Base-by-base conservation (phyloP, 495 filamentous ascomycete genomes). In the Hypoxylon fuscum region DNA sequence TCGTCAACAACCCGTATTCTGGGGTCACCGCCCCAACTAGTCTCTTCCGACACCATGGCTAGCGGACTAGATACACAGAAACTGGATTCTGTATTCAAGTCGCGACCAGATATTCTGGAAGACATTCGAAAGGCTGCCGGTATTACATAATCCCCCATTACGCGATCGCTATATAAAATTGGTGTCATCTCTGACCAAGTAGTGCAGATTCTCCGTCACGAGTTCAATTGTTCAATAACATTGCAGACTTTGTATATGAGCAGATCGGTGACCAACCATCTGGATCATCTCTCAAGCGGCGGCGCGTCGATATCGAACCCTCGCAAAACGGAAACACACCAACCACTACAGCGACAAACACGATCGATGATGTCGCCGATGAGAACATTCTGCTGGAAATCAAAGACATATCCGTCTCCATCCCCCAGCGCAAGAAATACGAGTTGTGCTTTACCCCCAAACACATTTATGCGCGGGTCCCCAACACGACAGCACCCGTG, bases 391-490 rank as follows among this genome's bases (percentile, higher is more conserved):
- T 85, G 5, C 74, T 87, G 12, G 86, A 87, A 55, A 80, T 92
- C 40, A 83, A 86, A 58, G 89, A 93, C 57, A 81, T 93, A 10
- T 91, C 89, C 0, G 83, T 92, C 31, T 81, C 86, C 2, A 82
- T 90, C n/a, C 95, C 95, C 12, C 89, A 91, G 76, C 82, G 95
- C 59, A 98, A 97, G 79, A 98, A 98, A 79, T 87, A 94, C 67
- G 89, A 84, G 37, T 77, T 98, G 23, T 88, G 91, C 74, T 79
- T 98, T 74, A 77, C 85, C 69, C 64, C 79, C 64, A 75, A 77
- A 64, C 88, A 86, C 48, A 70, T 97, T 37, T 88, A 88, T 51
- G 91, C 89, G 7, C 80, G 85, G 17, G 87, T 87, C 42, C 79
- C 88, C 6, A 74, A 83, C 14, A 86, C 85, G 9, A 86, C 86